Evolutionary conservation across 2,329 filamentous ascomycete genomes (phyloP).

Genomic region (Cladosporium sp.): DNA sequence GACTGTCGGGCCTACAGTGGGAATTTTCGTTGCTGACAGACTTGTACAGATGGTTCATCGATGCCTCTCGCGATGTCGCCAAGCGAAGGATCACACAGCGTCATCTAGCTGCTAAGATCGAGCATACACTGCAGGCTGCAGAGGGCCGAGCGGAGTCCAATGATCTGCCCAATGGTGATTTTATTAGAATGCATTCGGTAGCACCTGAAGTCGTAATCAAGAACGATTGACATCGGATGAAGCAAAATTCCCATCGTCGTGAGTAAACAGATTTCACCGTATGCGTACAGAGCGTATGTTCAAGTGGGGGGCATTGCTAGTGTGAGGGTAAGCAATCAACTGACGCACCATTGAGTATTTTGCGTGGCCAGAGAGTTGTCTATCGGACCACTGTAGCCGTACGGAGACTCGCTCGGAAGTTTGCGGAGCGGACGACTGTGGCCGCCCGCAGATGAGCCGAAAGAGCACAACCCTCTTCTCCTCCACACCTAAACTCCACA

Average conservation of each 20-base stretch:
- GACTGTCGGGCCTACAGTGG: background rate
- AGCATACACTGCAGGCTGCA: constrained; percentile 1
- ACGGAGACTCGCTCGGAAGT: background rate
- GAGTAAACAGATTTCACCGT: background rate
- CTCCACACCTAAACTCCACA: background rate
- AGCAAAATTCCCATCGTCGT: background rate
- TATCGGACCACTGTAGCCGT: background rate
- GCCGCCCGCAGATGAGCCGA: background rate
- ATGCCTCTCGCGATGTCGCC: constrained; percentile 11
- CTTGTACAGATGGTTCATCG: background rate
- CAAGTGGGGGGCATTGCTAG: background rate
- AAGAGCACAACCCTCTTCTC: background rate
- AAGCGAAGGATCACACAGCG: constrained; percentile 6
- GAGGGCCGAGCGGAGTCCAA: constrained; percentile 9
- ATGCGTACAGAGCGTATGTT: background rate
- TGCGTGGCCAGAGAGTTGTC: background rate
- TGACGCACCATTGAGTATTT: background rate
- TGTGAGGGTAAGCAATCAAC: background rate
- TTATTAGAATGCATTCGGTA: background rate
- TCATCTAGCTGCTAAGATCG: constrained; percentile 13
- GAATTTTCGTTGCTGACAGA: background rate
- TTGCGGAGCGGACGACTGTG: background rate
- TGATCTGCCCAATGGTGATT: constrained; percentile 11
- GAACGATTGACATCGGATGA: background rate
- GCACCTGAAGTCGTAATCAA: background rate